Evolutionary conservation across 805 yeast species (phyloP).

Genomic region (Wickerhamiella bombiphila): DNA sequence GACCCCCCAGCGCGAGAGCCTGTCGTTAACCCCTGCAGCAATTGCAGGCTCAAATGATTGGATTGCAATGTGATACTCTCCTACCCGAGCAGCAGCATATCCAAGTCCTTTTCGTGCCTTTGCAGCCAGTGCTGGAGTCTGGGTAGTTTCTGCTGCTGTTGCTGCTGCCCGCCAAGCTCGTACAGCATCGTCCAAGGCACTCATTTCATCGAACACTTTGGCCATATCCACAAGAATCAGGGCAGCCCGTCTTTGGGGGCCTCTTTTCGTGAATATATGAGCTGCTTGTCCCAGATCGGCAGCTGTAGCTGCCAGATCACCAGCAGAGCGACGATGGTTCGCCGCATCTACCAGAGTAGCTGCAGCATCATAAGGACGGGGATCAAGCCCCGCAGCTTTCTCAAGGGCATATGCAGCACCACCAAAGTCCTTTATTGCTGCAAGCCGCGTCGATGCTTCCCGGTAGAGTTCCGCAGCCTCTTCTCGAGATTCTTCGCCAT

Average conservation of each 20-base stretch:
- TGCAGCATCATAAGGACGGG: slow-evolving; percentile 6
- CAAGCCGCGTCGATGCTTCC: slow-evolving; percentile 9
- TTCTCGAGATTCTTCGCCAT: neutral
- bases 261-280: slow-evolving; percentile 8
- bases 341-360: slow-evolving; percentile 12
- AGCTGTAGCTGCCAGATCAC: slow-evolving; percentile 7
- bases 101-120: slow-evolving; percentile 11
- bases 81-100: slow-evolving; percentile 7
- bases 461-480: slow-evolving; percentile 10
- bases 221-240: slow-evolving; percentile 11
- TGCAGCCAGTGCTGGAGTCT: slow-evolving; percentile 7
- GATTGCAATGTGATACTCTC: slow-evolving; percentile 10
- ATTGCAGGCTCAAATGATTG: slow-evolving; percentile 10
- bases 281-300: slow-evolving; percentile 8
- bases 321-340: slow-evolving; percentile 8
- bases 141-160: slow-evolving; percentile 6
- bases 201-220: slow-evolving; percentile 7
- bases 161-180: slow-evolving; percentile 9
- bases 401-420: slow-evolving; percentile 11
- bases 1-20: slow-evolving; percentile 4
- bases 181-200: slow-evolving; percentile 6
- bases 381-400: slow-evolving; percentile 6
- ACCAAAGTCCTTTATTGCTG: slow-evolving; percentile 5
- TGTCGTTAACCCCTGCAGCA: slow-evolving; percentile 2
- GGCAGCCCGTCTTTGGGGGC: slow-evolving; percentile 15